Percentiles rank a stretch among this genome's conserved stretches.
Evolutionary conservation across 2,329 filamentous ascomycete genomes (phyloP).

Genomic region (Pyrenochaeta sp.): DNA sequence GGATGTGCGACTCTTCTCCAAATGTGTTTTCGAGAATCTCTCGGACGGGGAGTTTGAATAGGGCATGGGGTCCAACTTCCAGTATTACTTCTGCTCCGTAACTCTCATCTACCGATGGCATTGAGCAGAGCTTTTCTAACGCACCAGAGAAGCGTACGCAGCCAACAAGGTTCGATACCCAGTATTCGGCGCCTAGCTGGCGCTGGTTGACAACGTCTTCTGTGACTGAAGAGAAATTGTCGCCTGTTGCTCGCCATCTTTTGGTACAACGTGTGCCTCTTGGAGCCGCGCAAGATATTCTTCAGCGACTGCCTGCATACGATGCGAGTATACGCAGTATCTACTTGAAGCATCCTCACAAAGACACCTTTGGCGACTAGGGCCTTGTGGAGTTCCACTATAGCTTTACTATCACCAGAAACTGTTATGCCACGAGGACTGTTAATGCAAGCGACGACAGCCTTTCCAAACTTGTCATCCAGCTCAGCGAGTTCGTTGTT

Average conservation of each 20-base stretch:
- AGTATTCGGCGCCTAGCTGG: constrained; percentile 30
- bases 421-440: constrained; percentile 54
- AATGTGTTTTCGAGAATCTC: constrained; percentile 8
- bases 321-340: constrained; percentile 57
- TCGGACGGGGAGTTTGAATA: constrained; percentile 13
- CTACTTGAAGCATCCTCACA: constrained; percentile 49
- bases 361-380: constrained; percentile 51
- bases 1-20: constrained; percentile 3
- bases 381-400: constrained; percentile 42
- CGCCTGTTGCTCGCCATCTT: background rate
- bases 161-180: constrained; percentile 34
- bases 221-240: constrained; percentile 27
- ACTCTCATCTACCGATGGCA: background rate
- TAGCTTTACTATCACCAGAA: constrained; percentile 53
- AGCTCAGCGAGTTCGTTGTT: constrained; percentile 6
- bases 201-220: constrained; percentile 7
- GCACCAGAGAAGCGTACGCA: constrained; percentile 23
- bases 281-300: constrained; percentile 22
- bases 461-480: constrained; percentile 23
- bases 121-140: constrained; percentile 3
- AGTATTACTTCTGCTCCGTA: constrained; percentile 8
- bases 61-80: constrained; percentile 23
- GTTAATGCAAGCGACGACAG: constrained; percentile 47
- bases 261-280: constrained; percentile 4
- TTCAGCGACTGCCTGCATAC: constrained; percentile 44